These are phyloP conservation scores for Coprinopsis sp. DNA, from an alignment of 768 basidiomycete species.

Conservation along the genomic window DNA sequence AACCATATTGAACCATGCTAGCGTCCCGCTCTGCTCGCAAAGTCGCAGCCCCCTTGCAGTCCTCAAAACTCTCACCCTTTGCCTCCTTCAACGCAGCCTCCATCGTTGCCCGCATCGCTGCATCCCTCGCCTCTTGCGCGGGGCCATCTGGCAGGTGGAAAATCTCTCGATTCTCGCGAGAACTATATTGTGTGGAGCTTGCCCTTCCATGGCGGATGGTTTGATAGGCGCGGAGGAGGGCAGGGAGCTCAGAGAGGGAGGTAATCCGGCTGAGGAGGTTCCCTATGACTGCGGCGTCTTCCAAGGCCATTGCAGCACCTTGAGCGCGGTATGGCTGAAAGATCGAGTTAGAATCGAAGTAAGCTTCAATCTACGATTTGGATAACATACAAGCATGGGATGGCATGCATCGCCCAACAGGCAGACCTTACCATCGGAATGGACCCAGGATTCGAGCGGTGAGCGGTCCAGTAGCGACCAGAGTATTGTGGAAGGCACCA, in stretches of 20 bases:
- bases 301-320: slow-evolving; percentile 53
- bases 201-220: slow-evolving; percentile 47
- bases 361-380: not conserved
- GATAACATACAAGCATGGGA: slow-evolving; percentile 47
- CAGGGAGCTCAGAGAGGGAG: slow-evolving; percentile 35
- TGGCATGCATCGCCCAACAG: slow-evolving; percentile 55
- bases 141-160: slow-evolving; percentile 60
- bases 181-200: slow-evolving; percentile 42
- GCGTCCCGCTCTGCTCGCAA: slow-evolving; percentile 54
- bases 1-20: slow-evolving; percentile 42
- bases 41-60: slow-evolving; percentile 35
- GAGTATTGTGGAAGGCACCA: slow-evolving; percentile 42
- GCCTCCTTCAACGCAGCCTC: slow-evolving; percentile 29
- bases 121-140: slow-evolving; percentile 49
- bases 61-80: slow-evolving; percentile 12
- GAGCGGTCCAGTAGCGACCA: slow-evolving; percentile 46
- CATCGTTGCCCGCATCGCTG: slow-evolving; percentile 47
- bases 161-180: slow-evolving; percentile 46
- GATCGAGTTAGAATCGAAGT: not conserved
- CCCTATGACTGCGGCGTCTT: slow-evolving; percentile 48
- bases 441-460: slow-evolving; percentile 47
- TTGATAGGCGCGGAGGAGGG: slow-evolving; percentile 50
- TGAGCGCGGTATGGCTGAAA: slow-evolving; percentile 51
- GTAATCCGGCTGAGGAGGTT: slow-evolving; percentile 48
- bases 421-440: slow-evolving; percentile 36